Conservation (phyloP, 1,284 basidiomycete species). For the Anthracocystis panici-leucophaei region DNA sequence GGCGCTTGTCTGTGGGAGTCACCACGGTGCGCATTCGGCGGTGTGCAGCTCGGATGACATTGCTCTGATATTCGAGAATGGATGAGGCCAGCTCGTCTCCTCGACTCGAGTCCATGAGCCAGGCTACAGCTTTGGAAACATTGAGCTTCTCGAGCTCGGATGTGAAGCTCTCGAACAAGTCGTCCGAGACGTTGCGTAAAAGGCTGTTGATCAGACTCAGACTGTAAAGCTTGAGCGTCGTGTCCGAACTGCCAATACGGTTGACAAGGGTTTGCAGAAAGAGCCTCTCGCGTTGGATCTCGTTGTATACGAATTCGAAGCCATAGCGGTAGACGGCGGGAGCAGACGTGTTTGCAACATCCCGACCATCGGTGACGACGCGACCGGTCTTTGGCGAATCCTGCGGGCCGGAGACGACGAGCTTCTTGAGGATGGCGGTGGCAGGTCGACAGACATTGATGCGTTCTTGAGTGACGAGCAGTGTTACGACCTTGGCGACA, state of each 20-base stretch:
- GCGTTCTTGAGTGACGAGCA: slow-evolving; percentile 73
- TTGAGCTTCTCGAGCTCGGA: slow-evolving; percentile 82
- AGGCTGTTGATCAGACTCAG: slow-evolving; percentile 81
- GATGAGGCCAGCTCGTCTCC: slow-evolving; percentile 86
- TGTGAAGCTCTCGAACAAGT: slow-evolving; percentile 82
- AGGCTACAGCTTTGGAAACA: slow-evolving; percentile 77
- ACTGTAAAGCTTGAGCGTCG: slow-evolving; percentile 64
- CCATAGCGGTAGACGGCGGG: slow-evolving; percentile 57
- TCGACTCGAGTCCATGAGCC: slow-evolving; percentile 81
- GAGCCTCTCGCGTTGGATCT: slow-evolving; percentile 56
- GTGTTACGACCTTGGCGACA: slow-evolving; percentile 81
- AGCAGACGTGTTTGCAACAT: slow-evolving; percentile 16
- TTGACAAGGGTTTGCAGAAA: slow-evolving; percentile 65
- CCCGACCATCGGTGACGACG: slow-evolving; percentile 36
- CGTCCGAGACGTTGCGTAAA: slow-evolving; percentile 80
- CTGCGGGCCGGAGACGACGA: slow-evolving; percentile 73
- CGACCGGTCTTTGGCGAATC: slow-evolving; percentile 50
- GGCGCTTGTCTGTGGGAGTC: slow-evolving; percentile 62
- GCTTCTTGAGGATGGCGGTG: slow-evolving; percentile 88
- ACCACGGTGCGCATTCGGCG: slow-evolving; percentile 83
- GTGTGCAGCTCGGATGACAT: slow-evolving; percentile 83
- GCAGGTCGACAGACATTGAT: slow-evolving; percentile 95
- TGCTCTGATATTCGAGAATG: slow-evolving; percentile 91
- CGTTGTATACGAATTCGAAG: slow-evolving; percentile 63
- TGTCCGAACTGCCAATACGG: slow-evolving; percentile 66